These are phyloP conservation scores for Silene uniflora DNA, from an alignment of 148 eudicot genomes.

Conservation along the genomic window DNA sequence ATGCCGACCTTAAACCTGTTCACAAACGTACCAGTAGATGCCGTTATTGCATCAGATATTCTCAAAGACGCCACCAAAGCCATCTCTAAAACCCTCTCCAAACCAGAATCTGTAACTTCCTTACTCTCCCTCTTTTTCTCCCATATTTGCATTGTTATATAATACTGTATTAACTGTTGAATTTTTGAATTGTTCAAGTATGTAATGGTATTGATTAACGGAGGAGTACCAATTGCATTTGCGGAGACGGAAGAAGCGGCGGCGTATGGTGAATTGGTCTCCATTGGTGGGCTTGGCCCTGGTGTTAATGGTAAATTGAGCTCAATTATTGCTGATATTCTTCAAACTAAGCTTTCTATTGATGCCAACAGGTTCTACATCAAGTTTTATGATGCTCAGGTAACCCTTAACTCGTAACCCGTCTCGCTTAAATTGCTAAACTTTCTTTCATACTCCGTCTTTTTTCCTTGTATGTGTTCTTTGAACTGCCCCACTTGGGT, in stretches of 20 bases:
- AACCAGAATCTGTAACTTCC: slow-evolving; percentile 71
- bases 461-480: too few relatives aligned
- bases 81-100: slow-evolving; percentile 79
- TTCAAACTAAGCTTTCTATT: slow-evolving; percentile 78
- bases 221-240: slow-evolving; percentile 82
- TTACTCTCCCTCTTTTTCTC: neutral
- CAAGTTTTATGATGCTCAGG: slow-evolving; percentile 83
- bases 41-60: slow-evolving; percentile 74
- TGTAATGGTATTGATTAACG: slow-evolving; percentile 86
- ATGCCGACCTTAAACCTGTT: slow-evolving; percentile 91
- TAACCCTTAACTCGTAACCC: slow-evolving; percentile 15
- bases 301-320: slow-evolving; percentile 75
- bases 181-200: slow-evolving; percentile 40
- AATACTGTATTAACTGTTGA: neutral
- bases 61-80: slow-evolving; percentile 97
- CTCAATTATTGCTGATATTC: slow-evolving; percentile 78
- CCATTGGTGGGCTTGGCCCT: slow-evolving; percentile 80
- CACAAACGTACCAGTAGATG: slow-evolving; percentile 84
- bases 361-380: slow-evolving; percentile 75
- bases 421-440: neutral
- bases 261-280: slow-evolving; percentile 86
- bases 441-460: too few relatives aligned
- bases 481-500: too few relatives aligned
- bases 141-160: neutral
- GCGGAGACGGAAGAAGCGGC: slow-evolving; percentile 94